These are phyloP conservation scores for Talaromyces albobiverticillius DNA, from an alignment of 2,329 filamentous ascomycete genomes.

Conservation along the genomic window DNA sequence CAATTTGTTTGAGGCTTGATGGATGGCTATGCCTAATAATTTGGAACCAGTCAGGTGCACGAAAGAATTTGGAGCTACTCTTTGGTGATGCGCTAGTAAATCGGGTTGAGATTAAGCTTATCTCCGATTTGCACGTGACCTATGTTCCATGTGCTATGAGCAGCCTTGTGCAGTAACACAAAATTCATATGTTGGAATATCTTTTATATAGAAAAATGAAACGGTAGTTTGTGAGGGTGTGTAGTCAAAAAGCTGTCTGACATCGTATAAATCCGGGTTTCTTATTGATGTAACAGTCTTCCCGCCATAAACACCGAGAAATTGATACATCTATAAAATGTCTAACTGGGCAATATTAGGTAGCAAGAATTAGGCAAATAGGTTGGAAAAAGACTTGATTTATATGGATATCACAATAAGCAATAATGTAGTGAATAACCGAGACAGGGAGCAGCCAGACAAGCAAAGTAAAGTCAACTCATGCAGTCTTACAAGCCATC, in stretches of 20 bases:
- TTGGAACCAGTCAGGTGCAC: background rate
- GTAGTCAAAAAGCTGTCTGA: too few relatives aligned
- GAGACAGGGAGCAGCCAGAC: too few relatives aligned
- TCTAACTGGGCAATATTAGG: background rate
- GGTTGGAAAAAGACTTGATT: background rate
- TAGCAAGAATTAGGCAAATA: background rate
- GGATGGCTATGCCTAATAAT: too few relatives aligned
- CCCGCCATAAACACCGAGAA: too few relatives aligned
- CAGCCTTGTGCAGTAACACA: too few relatives aligned
- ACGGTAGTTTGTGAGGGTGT: too few relatives aligned
- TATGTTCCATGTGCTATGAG: background rate
- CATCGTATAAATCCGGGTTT: too few relatives aligned
- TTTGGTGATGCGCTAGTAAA: background rate
- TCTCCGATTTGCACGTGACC: background rate
- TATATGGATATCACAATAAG: slow-evolving; percentile 3
- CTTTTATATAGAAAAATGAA: too few relatives aligned
- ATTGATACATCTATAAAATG: background rate
- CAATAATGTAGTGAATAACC: background rate
- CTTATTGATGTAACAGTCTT: too few relatives aligned
- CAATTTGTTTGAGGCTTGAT: background rate
- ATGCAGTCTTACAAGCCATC: too few relatives aligned
- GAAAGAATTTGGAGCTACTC: background rate
- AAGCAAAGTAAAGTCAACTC: too few relatives aligned
- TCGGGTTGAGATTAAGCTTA: background rate
- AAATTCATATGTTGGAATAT: too few relatives aligned